Conservation (phyloP, 1,284 basidiomycete genomes). For the Fomitopsis pinicola region DNA sequence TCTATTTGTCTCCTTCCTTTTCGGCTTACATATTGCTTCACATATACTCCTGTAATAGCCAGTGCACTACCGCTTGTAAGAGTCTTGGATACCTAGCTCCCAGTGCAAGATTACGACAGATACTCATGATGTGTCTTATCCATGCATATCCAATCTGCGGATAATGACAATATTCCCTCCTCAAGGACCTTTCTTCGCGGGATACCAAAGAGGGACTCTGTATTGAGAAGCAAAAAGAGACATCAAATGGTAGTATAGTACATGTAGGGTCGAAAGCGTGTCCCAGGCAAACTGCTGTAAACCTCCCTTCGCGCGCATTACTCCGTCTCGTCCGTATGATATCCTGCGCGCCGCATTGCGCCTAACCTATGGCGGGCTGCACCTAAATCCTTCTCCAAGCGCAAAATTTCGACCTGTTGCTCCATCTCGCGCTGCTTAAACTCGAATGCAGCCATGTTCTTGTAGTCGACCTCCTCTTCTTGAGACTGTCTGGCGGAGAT, state of each 20-base stretch:
- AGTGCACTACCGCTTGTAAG: neutral
- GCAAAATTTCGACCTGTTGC: conserved; percentile 97
- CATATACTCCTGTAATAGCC: conserved; percentile 1
- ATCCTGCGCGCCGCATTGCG: conserved; percentile 88
- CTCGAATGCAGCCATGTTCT: conserved; percentile 89
- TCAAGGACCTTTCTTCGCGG: neutral
- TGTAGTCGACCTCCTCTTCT: conserved; percentile 86
- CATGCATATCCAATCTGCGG: neutral
- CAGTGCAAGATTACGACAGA: neutral
- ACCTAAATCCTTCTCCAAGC: conserved; percentile 92
- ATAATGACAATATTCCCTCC: neutral
- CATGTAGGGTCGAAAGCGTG: conserved; percentile 1
- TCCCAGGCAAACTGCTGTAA: neutral
- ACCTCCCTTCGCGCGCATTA: conserved; percentile 7
- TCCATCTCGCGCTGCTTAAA: conserved; percentile 99
- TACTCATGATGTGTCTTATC: neutral
- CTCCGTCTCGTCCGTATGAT: conserved; percentile 69
- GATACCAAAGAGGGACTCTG: neutral
- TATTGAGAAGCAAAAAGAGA: neutral
- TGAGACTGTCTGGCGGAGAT: conserved; percentile 81
- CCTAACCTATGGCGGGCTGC: conserved; percentile 84
- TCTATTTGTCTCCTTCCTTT: neutral
- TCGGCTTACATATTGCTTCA: neutral
- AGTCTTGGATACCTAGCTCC: neutral
- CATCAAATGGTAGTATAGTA: conserved; percentile 4